Base-by-base conservation (phyloP, 495 filamentous ascomycete genomes). In the Pseudomonodictys pantanalensis region DNA sequence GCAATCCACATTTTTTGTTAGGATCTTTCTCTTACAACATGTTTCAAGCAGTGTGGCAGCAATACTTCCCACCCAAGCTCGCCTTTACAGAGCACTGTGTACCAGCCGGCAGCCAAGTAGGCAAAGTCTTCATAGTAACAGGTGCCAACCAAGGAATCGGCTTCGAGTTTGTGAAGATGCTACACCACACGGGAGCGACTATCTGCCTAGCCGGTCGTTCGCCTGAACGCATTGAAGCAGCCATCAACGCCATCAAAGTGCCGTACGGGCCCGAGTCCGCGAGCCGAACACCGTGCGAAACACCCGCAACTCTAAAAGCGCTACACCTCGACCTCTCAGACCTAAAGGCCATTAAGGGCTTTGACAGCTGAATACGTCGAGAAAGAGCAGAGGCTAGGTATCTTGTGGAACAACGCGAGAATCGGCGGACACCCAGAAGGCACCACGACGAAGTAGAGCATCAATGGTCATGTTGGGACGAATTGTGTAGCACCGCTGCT, bases 401-500 rank as follows among this genome's bases (percentile, higher is more conserved):
- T 52, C 48, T 9, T 52, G 8, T 52, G 25, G 48, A 52, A 52
- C 28, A 52, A 52, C 28, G 48, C 48, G 6, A 29, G 30, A 2
- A 38, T 52, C 3, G 26, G 48, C 11, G 48, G 48, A 23, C 15
- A 15, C 12, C 76, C 78, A 2, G 41, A 11, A 1, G 77, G 73
- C 30, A 71, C 56, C 22, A 65, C 65, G 15, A 67, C 71, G 10
- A 49, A 58, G 2, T 67, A 69, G 52, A 73, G 71, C 32, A 64
- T 75, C 58, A 79, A 80, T 45, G 60, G 79, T 2, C 71, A 79
- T 51, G 64, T 80, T 25, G 72, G 69, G 8, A 77, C 74, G 3
- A 81, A 82, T 56, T 76, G 72, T 53, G 62, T 82, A 0, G 79
- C 72, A 1, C 78, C 73, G 11, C 77, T 71, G 56, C 67, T 82